These are phyloP conservation scores for Polyporus tsugae DNA, from an alignment of 1,284 basidiomycete species.

Conservation along the genomic window DNA sequence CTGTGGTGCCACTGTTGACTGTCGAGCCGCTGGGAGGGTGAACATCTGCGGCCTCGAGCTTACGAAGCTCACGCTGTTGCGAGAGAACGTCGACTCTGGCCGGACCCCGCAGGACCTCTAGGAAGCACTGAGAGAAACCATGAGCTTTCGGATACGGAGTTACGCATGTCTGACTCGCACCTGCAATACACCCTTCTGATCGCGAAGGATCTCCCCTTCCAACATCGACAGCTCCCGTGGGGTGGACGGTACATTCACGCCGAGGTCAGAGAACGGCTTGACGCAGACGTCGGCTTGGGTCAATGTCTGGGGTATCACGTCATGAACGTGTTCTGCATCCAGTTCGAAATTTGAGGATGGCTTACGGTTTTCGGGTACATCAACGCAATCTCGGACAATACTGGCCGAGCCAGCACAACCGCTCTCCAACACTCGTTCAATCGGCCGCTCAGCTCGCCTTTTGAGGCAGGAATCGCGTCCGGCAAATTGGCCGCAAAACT, in stretches of 20 bases:
- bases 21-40: neutral
- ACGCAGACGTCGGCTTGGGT: neutral
- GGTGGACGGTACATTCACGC: neutral
- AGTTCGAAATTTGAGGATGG: neutral
- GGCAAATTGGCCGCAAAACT: neutral
- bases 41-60: neutral
- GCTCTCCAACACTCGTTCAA: constrained; percentile 7
- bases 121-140: neutral
- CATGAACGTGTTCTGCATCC: neutral
- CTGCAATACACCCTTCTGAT: neutral
- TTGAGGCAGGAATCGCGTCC: neutral
- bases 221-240: neutral
- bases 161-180: neutral
- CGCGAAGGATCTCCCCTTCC: neutral
- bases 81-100: neutral
- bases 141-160: no score
- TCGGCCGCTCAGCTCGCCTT: neutral
- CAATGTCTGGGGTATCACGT: neutral
- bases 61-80: neutral
- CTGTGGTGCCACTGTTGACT: neutral
- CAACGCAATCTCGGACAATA: neutral
- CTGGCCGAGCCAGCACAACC: constrained; percentile 3
- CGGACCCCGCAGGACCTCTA: neutral
- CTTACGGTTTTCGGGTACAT: neutral
- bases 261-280: neutral